Evolutionary conservation across 305 asterid genomes (phyloP).

Genomic region (Rubia occidens): DNA sequence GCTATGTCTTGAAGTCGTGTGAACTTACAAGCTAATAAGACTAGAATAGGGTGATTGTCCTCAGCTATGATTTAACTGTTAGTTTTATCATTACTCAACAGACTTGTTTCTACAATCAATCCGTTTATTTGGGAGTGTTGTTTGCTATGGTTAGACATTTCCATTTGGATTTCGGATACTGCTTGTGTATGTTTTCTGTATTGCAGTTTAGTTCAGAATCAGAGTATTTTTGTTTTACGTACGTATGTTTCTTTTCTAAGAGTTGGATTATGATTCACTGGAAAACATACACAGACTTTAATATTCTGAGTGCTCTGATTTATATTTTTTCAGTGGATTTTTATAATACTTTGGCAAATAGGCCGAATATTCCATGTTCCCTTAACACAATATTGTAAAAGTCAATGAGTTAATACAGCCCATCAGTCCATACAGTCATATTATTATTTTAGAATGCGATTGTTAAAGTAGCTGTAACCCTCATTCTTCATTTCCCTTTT

Average conservation of each 20-base stretch:
- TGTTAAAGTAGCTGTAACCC: neutral
- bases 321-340: too few relatives aligned
- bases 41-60: neutral
- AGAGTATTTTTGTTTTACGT: neutral
- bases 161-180: neutral
- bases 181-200: neutral
- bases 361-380: neutral
- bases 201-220: neutral
- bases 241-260: neutral
- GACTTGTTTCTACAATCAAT: neutral
- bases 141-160: neutral
- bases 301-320: neutral
- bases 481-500: neutral
- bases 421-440: neutral
- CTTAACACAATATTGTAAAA: neutral
- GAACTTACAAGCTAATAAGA: neutral
- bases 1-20: neutral
- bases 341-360: neutral
- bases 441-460: neutral
- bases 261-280: neutral
- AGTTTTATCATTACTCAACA: neutral
- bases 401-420: neutral
- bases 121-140: neutral
- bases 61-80: neutral
- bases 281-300: neutral